These are phyloP conservation scores for Solanum phureja DNA, from an alignment of 257 asterid genomes.

Conservation along the genomic window DNA sequence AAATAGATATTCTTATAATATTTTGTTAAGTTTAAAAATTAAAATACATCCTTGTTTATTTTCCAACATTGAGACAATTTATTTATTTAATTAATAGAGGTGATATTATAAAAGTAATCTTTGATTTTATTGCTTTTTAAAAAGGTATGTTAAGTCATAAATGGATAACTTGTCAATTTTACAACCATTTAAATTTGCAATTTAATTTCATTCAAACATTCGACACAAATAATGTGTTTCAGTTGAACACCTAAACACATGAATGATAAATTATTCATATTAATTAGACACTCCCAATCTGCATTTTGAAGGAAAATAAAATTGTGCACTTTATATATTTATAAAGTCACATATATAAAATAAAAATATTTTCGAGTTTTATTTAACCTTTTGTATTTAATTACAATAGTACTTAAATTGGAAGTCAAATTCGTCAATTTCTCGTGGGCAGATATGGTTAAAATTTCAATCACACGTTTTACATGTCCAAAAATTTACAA, in stretches of 20 bases:
- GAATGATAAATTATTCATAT: too few species aligned
- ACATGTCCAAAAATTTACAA: background rate
- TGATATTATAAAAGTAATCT: too few species aligned
- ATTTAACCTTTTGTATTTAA: background rate
- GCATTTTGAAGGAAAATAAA: background rate
- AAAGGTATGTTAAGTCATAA: background rate
- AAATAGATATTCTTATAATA: too few species aligned
- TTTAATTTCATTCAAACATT: too few species aligned
- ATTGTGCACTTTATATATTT: background rate
- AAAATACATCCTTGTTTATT: background rate
- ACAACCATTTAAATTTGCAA: too few species aligned
- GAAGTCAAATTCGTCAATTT: background rate
- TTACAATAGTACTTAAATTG: background rate
- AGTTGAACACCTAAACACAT: too few species aligned
- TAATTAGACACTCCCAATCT: background rate
- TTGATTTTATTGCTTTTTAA: too few species aligned
- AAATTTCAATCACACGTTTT: background rate
- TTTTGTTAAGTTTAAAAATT: too few species aligned
- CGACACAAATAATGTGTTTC: too few species aligned
- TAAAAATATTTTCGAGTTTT: too few species aligned
- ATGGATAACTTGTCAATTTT: background rate
- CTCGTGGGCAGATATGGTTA: background rate
- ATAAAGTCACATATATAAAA: too few species aligned
- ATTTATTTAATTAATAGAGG: background rate
- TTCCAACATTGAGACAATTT: background rate